These are phyloP conservation scores for Lachancea nothofagi DNA, from an alignment of 805 yeast genomes.

Conservation along the genomic window DNA sequence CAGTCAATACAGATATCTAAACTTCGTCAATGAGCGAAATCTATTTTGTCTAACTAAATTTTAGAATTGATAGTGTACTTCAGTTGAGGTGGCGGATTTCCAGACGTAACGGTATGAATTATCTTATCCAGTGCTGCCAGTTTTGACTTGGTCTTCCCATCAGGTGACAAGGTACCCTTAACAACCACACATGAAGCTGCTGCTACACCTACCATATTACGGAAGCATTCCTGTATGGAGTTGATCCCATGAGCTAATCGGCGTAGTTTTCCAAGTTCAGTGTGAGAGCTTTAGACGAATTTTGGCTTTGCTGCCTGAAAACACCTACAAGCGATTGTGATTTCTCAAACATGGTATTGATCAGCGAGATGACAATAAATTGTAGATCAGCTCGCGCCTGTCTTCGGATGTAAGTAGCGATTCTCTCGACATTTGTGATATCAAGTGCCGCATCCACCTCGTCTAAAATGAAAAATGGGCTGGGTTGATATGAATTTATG, in stretches of 20 bases:
- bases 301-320: conserved; percentile 70
- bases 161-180: neutral
- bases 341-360: conserved; percentile 78
- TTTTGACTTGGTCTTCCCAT: neutral
- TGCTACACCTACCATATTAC: neutral
- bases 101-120: no score
- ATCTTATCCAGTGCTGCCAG: neutral
- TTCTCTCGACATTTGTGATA: conserved; percentile 74
- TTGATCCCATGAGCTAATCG: no score
- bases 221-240: neutral
- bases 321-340: conserved; percentile 92
- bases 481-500: conserved; percentile 82
- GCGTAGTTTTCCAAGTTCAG: conserved; percentile 59
- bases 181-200: neutral
- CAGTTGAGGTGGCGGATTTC: no score
- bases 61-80: no score
- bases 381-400: conserved; percentile 77
- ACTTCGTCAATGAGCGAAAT: no score
- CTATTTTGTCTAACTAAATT: no score
- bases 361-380: conserved; percentile 87
- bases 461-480: conserved; percentile 93
- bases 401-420: conserved; percentile 78
- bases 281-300: conserved; percentile 68
- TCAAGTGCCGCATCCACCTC: conserved; percentile 99
- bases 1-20: neutral